Base-by-base conservation (phyloP, 2,329 filamentous ascomycete genomes). In the Graphilbum fragrans region DNA sequence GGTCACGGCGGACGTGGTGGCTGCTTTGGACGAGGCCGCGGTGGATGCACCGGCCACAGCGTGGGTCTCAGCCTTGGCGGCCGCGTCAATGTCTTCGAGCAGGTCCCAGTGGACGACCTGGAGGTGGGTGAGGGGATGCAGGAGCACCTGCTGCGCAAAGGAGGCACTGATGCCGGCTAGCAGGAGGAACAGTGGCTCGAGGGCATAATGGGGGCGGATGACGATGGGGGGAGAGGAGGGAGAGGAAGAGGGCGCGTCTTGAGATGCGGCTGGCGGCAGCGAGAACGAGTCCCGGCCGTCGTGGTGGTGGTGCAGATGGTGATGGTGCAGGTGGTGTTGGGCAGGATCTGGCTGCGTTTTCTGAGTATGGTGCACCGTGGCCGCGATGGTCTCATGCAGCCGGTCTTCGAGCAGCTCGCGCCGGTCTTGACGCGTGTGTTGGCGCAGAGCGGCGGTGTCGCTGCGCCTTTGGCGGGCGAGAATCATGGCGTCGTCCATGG, bases 41-140 rank as follows among this genome's bases (percentile, higher is more conserved):
- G n/a, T 35, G 17, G 23, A 20, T 31, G 18, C 21, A 12, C 12
- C 7, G 5, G 21, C 27, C n/a, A 3, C n/a, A 4, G 21, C n/a
- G 3, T 17, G 7, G 35, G 9, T 22, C 2, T 36, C 40, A 2
- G 35, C 34, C 23, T 42, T 23, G 14, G 32, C 44, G 0, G 40
- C 31, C 12, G 70, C 74, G 55, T 88, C 83, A 14, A 88, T 67
- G 16, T 78, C 76, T 54, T 86, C 82, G 0, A 87, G 65, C 23
- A 81, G 72, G 41, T 81, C 76, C 67, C 82, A 85, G 59, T 87
- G 80, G 35, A 82, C 69, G 38, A 79, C 70, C 54, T 87, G 82
- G 22, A 88, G 68, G 47, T 82, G 74, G 2, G 71, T 76, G 12
- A 87, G 59, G 1, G 83, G 83, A 50, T 86, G 79, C n/a, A 83